These are phyloP conservation scores for Kickxella alabastrina DNA, from an alignment of 192 early-diverging fungal genomes.

Conservation along the genomic window DNA sequence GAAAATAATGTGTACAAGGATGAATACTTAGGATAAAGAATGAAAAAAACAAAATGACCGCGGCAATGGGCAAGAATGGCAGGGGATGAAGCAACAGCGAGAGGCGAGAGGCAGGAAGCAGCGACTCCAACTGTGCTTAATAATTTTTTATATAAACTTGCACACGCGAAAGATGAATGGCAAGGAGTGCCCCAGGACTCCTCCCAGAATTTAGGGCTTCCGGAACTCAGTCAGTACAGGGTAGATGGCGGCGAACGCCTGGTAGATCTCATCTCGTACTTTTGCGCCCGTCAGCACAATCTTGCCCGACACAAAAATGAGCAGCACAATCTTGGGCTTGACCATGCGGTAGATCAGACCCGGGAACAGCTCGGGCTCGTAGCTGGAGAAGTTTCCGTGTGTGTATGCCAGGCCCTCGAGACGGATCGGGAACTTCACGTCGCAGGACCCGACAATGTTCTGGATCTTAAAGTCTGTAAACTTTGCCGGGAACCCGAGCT, in stretches of 20 bases:
- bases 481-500: conserved; percentile 95
- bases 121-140: too few species aligned
- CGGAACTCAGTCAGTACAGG: conserved; percentile 90
- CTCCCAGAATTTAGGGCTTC: conserved; percentile 60
- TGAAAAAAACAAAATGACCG: too few species aligned
- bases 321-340: conserved; percentile 95
- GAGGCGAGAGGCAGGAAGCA: too few species aligned
- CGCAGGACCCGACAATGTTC: conserved; percentile 98
- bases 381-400: conserved; percentile 83
- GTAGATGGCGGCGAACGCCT: conserved; percentile 97
- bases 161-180: neutral
- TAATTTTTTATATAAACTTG: too few species aligned
- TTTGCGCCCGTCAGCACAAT: conserved; percentile 99
- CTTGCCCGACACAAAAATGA: conserved; percentile 99
- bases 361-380: conserved; percentile 99
- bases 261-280: conserved; percentile 96
- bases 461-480: conserved; percentile 99
- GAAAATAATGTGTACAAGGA: too few species aligned
- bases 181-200: neutral
- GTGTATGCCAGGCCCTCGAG: conserved; percentile 93
- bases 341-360: conserved; percentile 99
- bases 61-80: too few species aligned
- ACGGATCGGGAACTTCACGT: conserved; percentile 99
- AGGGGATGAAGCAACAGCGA: too few species aligned
- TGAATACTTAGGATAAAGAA: too few species aligned